Evolutionary conservation across 495 filamentous ascomycete species (phyloP).

Genomic region (Staphylotrichum longicolle): DNA sequence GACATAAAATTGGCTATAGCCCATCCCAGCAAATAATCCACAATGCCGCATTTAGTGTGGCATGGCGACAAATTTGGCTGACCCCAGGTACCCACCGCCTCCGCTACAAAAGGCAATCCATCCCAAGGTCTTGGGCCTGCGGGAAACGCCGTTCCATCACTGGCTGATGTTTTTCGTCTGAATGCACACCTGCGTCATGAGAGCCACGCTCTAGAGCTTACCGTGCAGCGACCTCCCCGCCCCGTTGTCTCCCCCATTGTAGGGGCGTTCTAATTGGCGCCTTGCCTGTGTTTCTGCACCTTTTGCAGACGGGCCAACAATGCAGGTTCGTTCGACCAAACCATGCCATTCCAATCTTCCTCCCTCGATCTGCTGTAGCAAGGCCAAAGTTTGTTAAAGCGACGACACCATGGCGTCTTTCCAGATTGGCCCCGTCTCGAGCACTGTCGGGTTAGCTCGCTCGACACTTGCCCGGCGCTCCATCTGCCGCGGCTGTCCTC

Average conservation of each 20-base stretch:
- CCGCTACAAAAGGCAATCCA: slow-evolving; percentile 8
- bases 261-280: slow-evolving; percentile 13
- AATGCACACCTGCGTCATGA: slow-evolving; percentile 28
- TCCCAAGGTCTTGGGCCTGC: slow-evolving; percentile 12
- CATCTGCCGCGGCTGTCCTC: slow-evolving; percentile 12
- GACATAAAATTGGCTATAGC: slow-evolving; percentile 10
- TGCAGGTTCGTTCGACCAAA: slow-evolving; percentile 24
- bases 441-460: slow-evolving; percentile 27
- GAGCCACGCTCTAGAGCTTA: slow-evolving; percentile 21
- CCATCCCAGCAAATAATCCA: background rate
- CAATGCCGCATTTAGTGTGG: slow-evolving; percentile 11
- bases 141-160: slow-evolving; percentile 21
- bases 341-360: background rate
- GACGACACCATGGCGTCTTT: slow-evolving; percentile 28
- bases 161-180: slow-evolving; percentile 15
- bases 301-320: slow-evolving; percentile 19
- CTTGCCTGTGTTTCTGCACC: slow-evolving; percentile 4
- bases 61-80: background rate
- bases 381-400: slow-evolving; percentile 18
- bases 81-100: slow-evolving; percentile 14
- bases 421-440: slow-evolving; percentile 26
- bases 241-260: background rate
- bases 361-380: slow-evolving; percentile 3
- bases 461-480: slow-evolving; percentile 23
- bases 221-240: slow-evolving; percentile 19